Evolutionary conservation across 78 protist species (phyloP).

Genomic region (Pigoraptor vietnamica): DNA sequence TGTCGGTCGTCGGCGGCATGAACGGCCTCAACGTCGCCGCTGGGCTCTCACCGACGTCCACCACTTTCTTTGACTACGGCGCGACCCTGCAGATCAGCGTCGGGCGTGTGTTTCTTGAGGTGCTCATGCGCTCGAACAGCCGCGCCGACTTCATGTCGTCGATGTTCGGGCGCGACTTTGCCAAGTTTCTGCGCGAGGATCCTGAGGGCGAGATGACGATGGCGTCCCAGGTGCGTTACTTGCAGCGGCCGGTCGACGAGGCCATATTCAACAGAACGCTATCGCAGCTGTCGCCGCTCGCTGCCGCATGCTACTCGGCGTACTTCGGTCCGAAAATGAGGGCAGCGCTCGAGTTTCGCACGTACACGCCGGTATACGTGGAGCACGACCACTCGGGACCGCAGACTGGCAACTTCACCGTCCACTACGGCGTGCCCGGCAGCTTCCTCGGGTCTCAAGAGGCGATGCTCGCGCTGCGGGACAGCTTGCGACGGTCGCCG

Average conservation of each 20-base stretch:
- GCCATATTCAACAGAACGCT: not conserved
- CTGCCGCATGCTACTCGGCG: not conserved
- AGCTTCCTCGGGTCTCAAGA: not conserved
- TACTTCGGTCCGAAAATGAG: not conserved
- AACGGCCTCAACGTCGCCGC: not conserved
- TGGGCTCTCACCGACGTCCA: not conserved
- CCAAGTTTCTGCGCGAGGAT: not conserved
- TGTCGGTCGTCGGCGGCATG: not conserved
- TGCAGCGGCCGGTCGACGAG: not conserved
- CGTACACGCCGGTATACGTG: not conserved
- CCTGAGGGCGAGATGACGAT: not conserved
- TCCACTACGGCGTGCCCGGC: not conserved
- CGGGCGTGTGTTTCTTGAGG: not conserved
- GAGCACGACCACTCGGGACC: not conserved
- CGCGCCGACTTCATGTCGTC: not conserved
- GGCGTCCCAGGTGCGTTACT: not conserved
- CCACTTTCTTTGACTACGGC: not conserved
- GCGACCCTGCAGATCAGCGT: not conserved
- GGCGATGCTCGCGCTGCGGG: not conserved
- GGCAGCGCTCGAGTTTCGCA: not conserved
- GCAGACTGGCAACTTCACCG: not conserved
- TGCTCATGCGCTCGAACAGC: not conserved
- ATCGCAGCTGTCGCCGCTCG: not conserved
- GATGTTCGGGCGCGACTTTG: not conserved
- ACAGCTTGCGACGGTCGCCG: not conserved